phyloP scores from a whole-genome alignment of 164 flowering plant species.

The Annona squamosa region DNA sequence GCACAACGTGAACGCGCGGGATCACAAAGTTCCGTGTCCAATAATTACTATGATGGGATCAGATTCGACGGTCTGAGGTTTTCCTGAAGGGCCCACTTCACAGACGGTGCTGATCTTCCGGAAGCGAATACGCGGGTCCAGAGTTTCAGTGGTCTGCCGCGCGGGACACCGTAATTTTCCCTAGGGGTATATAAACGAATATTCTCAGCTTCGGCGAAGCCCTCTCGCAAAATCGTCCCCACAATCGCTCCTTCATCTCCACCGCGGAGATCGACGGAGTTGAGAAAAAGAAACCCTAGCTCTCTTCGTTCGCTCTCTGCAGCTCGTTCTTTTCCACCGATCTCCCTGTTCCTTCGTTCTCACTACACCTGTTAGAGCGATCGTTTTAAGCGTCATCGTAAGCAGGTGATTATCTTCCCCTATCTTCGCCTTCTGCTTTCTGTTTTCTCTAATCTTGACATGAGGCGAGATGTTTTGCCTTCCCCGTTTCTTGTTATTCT shows the following conservation, averaged over 20 bases:
- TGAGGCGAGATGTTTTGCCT: not conserved
- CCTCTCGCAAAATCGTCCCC: not conserved
- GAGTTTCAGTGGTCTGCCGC: not conserved
- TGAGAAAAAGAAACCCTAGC: slow-evolving; percentile 6
- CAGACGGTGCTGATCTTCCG: not conserved
- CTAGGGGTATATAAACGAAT: not conserved
- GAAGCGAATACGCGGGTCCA: not conserved
- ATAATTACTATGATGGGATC: not conserved
- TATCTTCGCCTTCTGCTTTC: not conserved
- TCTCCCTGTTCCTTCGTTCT: not conserved
- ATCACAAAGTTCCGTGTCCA: not conserved
- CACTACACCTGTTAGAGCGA: too few species aligned
- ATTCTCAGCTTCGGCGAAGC: not conserved
- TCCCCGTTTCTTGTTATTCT: not conserved
- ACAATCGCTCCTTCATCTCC: slow-evolving; percentile 6
- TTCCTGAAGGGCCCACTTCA: not conserved
- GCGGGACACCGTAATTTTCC: not conserved
- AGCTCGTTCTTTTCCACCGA: not conserved
- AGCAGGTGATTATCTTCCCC: not conserved
- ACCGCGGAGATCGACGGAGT: slow-evolving; percentile 13
- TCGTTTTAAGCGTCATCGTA: not conserved
- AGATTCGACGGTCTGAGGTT: not conserved
- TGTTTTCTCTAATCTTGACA: not conserved
- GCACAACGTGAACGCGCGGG: not conserved
- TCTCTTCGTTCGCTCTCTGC: not conserved